These are phyloP conservation scores for Xylaria grammica DNA, from an alignment of 495 filamentous ascomycete genomes.

Conservation along the genomic window DNA sequence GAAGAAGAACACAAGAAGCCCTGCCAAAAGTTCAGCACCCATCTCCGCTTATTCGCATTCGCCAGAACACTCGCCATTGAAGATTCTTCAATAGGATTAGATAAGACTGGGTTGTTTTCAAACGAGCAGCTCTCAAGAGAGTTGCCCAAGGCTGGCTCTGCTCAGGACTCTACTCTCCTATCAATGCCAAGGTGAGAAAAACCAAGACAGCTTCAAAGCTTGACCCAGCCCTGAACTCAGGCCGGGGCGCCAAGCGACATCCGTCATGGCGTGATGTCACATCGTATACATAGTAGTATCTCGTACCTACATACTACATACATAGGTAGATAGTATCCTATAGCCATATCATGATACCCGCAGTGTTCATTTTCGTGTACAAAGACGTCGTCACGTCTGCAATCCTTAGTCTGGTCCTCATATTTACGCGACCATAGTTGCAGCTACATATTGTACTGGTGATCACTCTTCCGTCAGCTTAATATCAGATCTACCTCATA, in stretches of 20 bases:
- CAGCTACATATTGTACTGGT: no score
- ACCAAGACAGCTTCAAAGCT: background rate
- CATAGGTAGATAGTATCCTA: background rate
- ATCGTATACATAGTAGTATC: background rate
- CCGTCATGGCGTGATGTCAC: background rate
- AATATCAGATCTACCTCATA: background rate
- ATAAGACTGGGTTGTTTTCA: background rate
- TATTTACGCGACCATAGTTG: background rate
- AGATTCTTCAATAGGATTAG: background rate
- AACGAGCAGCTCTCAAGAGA: background rate
- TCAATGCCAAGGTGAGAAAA: no score
- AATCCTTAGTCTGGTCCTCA: no score
- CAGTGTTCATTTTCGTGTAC: background rate
- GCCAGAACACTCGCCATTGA: no score
- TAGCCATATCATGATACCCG: background rate
- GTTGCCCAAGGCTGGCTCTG: background rate
- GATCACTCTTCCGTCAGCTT: no score
- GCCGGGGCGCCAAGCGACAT: conserved; percentile 14
- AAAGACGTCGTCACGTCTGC: no score
- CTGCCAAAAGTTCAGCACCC: background rate
- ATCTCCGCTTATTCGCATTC: no score
- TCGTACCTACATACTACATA: background rate
- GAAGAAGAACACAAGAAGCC: background rate
- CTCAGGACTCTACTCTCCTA: no score
- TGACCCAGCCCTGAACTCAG: background rate